Base-by-base conservation (phyloP, 768 basidiomycete genomes). In the Crepidotus variabilis region DNA sequence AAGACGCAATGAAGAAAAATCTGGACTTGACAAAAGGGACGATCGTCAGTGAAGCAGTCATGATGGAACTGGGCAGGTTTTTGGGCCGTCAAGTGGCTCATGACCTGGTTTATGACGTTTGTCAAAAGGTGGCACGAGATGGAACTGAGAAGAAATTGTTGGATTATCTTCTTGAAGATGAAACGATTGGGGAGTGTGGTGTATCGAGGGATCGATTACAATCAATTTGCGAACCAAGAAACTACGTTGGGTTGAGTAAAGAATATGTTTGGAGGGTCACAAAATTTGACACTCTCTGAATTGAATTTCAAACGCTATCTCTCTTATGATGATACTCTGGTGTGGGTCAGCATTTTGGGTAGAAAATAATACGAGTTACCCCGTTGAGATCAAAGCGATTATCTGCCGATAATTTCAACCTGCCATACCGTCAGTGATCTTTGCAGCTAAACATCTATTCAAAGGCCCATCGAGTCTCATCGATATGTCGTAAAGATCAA, bases 71-170 rank as follows among this genome's bases (percentile, higher is more conserved):
- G 22, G 78, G 75, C 8, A 71, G 67, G 56, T 66, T 56, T 47
- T 63, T 78, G 48, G 78, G 78, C n/a, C 65, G 77, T 39, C 78
- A 79, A 54, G 67, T 69, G 21, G 77, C 76, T 13, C 78, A 78
- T 51, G 76, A 79, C 58, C 57, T 76, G 46, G 70, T 79, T 43
- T 79, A 79, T 33, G 71, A 72, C 43, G 62, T 78, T 16, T 79
- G 78, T 59, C 66, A 65, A 52, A 54, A 63, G n/a, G 62, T 59
- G 58, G 67, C 69, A 3, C 54, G 52, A 9, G 45, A 58, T 10
- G 65, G 56, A 39, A 35, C 61, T 16, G 58, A 59, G 35, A 61
- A 69, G 46, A 63, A 66, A 8, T 60, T 79, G 28, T 24, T 72
- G 10, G 72, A 74, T 18, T 47, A 72, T 28, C 56, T 79, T 48